Base-by-base conservation (phyloP, 345 rosid species). In the Boechera retrofracta region DNA sequence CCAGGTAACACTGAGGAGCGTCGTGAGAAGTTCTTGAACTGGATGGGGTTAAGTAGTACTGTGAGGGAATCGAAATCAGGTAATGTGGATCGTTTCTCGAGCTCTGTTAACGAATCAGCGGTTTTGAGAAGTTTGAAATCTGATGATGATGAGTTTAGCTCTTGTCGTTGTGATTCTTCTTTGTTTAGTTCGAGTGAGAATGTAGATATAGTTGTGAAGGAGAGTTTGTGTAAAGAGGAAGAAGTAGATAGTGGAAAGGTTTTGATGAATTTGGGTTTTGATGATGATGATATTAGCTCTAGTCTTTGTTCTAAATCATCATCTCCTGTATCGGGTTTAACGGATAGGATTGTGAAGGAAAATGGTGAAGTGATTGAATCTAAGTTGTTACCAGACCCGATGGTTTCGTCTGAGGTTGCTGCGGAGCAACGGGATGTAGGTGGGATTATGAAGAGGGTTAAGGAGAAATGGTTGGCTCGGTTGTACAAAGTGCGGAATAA, bases 1-100 rank as follows among this genome's bases (percentile, higher is more conserved):
- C 98, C 95, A 1, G 73, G 12, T 62, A 88, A 91, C 79, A 85
- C 86, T 4, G 76, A 62, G 65, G 88, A 90, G 72, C 77, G 95
- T 61, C 86, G 95, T 8, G 74, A 73, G 64, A 81, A 76, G 80
- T 90, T 90, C 74, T 72, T 90, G 29, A 75, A 79, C 58, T 88
- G 89, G 93, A 89, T 91, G 89, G 87, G 83, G 11, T 73, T 70
- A 1, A 10, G 10, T n/a, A n/a, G 10, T 16, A 16, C 4, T 39
- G 52, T 48, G 24, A 48, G 8, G 4, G 9, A n/a, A 48, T 0
- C 42, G 16, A 52, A 32, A 63, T 38, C 77, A 38, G 38, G 59
- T 71, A 71, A 78, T 72, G 81, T 72, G 41, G 73, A 78, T 78
- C 81, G 48, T 65, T 11, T 58, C 38, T 64, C 67, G 5, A 56